Conservation (phyloP, 1,284 basidiomycete genomes). For the Phellinidium pouzarii region DNA sequence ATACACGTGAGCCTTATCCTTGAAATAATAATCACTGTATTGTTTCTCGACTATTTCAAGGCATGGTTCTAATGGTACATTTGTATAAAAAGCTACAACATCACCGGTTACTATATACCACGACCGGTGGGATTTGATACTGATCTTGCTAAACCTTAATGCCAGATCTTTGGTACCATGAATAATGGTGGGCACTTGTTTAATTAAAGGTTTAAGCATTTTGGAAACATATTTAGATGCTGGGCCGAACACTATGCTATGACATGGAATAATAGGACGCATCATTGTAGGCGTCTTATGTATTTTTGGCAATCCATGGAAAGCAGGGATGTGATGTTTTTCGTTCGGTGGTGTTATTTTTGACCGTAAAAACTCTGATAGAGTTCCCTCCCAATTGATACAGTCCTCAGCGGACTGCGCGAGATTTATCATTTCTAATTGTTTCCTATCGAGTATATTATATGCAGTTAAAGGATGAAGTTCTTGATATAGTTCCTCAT, state of each 20-base stretch:
- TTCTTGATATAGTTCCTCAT: no score
- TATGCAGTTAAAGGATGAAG: no score
- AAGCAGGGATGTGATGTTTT: constrained; percentile 21
- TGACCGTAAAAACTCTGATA: not conserved
- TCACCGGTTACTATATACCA: constrained; percentile 28
- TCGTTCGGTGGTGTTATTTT: not conserved
- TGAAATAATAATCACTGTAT: no score
- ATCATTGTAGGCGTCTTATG: constrained; percentile 31
- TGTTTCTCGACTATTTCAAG: no score
- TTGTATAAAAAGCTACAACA: constrained; percentile 30
- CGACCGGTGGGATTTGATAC: constrained; percentile 13
- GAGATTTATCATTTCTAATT: not conserved
- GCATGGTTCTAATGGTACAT: constrained; percentile 19
- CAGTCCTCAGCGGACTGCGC: no score
- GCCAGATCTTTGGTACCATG: constrained; percentile 29
- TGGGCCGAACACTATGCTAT: constrained; percentile 28
- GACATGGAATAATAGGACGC: constrained; percentile 31
- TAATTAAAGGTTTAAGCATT: constrained; percentile 30
- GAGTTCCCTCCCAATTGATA: no score
- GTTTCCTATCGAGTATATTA: not conserved
- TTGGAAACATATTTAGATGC: constrained; percentile 28
- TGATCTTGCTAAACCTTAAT: constrained; percentile 24
- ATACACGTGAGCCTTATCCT: no score
- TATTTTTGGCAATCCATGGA: constrained; percentile 32
- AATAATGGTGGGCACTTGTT: constrained; percentile 19